These are phyloP conservation scores for Botryotinia globosa DNA, from an alignment of 2,329 filamentous ascomycete genomes.

Conservation along the genomic window DNA sequence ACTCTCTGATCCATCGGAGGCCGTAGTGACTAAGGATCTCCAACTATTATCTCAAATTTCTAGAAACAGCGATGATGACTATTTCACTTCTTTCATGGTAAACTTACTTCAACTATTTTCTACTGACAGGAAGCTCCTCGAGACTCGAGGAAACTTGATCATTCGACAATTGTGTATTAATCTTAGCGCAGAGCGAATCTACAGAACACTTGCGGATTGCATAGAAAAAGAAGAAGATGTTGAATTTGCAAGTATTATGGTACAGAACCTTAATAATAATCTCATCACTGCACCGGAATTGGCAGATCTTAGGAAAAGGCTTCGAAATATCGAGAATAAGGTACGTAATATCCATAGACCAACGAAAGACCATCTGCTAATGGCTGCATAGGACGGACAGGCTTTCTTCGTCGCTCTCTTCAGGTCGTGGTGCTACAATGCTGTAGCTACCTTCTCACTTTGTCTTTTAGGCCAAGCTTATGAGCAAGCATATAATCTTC, in stretches of 20 bases:
- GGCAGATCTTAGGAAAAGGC: constrained; percentile 81
- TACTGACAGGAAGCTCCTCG: constrained; percentile 85
- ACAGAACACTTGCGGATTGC: constrained; percentile 91
- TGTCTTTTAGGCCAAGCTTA: constrained; percentile 96
- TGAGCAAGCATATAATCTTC: constrained; percentile 92
- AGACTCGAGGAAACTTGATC: constrained; percentile 91
- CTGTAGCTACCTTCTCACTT: constrained; percentile 93
- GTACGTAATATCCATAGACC: constrained; percentile 42
- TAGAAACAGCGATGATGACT: constrained; percentile 92
- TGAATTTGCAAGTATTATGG: constrained; percentile 99
- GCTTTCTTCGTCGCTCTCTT: constrained; percentile 93
- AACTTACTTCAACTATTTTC: constrained; percentile 93
- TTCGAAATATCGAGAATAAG: constrained; percentile 86
- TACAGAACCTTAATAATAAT: constrained; percentile 98
- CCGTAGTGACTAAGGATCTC: constrained; percentile 91
- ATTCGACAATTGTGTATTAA: constrained; percentile 93
- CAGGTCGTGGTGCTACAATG: constrained; percentile 97
- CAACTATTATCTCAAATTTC: constrained; percentile 95
- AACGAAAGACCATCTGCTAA: constrained; percentile 22
- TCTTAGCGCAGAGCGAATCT: constrained; percentile 90
- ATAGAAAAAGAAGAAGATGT: constrained; percentile 97
- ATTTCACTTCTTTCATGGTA: constrained; percentile 98
- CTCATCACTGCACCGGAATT: constrained; percentile 95
- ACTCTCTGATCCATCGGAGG: constrained; percentile 89
- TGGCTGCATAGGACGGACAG: constrained; percentile 70